Evolutionary conservation across 164 flowering plant genomes (phyloP).

Genomic region (Aristolochia fimbriata): DNA sequence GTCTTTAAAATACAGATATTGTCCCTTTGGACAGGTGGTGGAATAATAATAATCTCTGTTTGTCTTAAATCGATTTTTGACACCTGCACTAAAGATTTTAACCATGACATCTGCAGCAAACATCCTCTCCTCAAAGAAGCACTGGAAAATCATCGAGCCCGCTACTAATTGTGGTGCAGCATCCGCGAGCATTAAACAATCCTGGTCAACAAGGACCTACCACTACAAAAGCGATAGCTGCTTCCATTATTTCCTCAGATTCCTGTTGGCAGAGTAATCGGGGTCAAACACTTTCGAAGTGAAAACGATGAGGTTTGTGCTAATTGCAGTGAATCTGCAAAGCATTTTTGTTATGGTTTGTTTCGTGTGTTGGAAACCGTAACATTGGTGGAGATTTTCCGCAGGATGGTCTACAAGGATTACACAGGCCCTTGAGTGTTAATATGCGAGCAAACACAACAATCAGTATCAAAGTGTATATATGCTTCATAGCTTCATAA

Average conservation of each 20-base stretch:
- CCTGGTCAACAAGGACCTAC: constrained; percentile 2
- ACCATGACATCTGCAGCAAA: constrained; percentile 39
- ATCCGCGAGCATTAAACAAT: constrained; percentile 14
- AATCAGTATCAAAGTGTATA: no score
- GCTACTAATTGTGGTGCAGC: constrained; percentile 20
- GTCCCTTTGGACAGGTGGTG: not conserved
- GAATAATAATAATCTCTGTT: not conserved
- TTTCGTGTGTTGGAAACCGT: no score
- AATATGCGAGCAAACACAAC: no score
- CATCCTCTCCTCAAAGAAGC: constrained; percentile 13
- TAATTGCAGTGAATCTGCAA: no score
- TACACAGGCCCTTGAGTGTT: no score
- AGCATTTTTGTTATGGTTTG: no score
- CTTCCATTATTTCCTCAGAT: not conserved
- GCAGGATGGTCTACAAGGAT: no score
- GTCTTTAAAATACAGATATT: not conserved
- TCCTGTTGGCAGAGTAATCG: no score
- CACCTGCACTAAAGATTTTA: not conserved
- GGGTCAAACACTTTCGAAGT: no score
- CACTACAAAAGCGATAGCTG: not conserved
- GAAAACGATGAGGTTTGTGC: no score
- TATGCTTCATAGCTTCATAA: no score
- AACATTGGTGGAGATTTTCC: no score
- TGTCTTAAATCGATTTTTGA: not conserved
- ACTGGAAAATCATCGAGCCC: constrained; percentile 3